phyloP scores from a whole-genome alignment of 2,329 filamentous ascomycete species.

The Phialophora macrospora region DNA sequence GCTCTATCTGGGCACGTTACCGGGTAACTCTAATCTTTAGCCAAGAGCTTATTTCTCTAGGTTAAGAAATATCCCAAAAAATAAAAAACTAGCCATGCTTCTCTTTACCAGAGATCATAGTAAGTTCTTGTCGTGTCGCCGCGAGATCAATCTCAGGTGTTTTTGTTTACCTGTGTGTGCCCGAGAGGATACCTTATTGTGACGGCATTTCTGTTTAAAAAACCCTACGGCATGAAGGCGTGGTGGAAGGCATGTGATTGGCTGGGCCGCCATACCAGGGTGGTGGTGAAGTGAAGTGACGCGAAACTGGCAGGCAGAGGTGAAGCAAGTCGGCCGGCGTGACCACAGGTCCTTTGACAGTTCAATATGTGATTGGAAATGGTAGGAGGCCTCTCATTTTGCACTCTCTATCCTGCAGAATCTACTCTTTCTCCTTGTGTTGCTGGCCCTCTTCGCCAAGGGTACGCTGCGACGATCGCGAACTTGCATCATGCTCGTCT shows the following conservation, averaged over 20 bases:
- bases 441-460: constrained; percentile 22
- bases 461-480: constrained; percentile 26
- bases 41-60: no score
- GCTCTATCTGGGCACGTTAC: no score
- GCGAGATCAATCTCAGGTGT: no score
- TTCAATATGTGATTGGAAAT: not conserved
- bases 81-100: not conserved
- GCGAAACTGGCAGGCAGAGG: not conserved
- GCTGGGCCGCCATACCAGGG: not conserved
- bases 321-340: no score
- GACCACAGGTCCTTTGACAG: not conserved
- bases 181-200: not conserved
- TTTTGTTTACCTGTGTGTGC: not conserved
- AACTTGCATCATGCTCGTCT: constrained; percentile 7
- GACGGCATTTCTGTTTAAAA: not conserved
- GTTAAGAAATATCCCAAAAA: not conserved
- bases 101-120: not conserved
- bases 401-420: not conserved
- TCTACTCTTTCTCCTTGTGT: constrained; percentile 15
- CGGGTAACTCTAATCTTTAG: no score
- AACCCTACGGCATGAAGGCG: not conserved
- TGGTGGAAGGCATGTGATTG: not conserved
- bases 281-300: not conserved
- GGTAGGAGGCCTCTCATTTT: not conserved
- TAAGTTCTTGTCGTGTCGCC: not conserved